phyloP scores from a whole-genome alignment of 192 early-diverging fungal genomes.

The Coemansia sp. region DNA sequence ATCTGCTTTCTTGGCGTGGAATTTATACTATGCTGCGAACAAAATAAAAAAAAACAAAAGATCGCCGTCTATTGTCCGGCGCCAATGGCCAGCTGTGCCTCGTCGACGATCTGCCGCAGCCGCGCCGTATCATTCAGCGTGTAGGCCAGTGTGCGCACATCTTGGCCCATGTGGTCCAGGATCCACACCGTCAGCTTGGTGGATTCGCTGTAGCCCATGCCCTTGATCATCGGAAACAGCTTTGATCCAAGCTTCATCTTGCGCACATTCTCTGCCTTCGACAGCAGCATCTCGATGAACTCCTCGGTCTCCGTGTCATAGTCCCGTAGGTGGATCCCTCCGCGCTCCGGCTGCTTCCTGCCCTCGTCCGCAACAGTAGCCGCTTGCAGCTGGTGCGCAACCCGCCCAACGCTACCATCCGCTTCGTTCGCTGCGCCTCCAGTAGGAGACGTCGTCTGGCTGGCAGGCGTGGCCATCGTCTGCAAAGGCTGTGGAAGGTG shows the following conservation, averaged over 20 bases:
- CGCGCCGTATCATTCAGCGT: slow-evolving; percentile 41
- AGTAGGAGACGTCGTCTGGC: slow-evolving; percentile 14
- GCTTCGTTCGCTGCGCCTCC: neutral
- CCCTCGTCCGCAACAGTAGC: neutral
- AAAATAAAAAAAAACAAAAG: neutral
- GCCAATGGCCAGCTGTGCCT: slow-evolving; percentile 42
- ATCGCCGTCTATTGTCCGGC: neutral
- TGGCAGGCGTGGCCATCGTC: slow-evolving; percentile 11
- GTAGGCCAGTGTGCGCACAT: slow-evolving; percentile 54
- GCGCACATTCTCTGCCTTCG: slow-evolving; percentile 51
- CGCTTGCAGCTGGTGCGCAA: slow-evolving; percentile 3
- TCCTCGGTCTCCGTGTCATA: slow-evolving; percentile 46
- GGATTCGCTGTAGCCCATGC: slow-evolving; percentile 52
- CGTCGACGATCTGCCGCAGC: slow-evolving; percentile 38
- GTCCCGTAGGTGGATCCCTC: slow-evolving; percentile 26
- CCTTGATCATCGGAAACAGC: slow-evolving; percentile 57
- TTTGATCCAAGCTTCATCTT: slow-evolving; percentile 57
- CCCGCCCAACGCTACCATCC: neutral
- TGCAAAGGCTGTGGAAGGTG: slow-evolving; percentile 22
- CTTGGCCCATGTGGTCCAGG: slow-evolving; percentile 54
- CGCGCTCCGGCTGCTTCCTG: neutral
- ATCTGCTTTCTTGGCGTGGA: neutral
- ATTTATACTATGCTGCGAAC: neutral
- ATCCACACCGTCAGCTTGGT: slow-evolving; percentile 59
- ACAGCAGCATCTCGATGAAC: slow-evolving; percentile 51